phyloP scores from a whole-genome alignment of 768 basidiomycete genomes.

The Guyanaporus albipodus region DNA sequence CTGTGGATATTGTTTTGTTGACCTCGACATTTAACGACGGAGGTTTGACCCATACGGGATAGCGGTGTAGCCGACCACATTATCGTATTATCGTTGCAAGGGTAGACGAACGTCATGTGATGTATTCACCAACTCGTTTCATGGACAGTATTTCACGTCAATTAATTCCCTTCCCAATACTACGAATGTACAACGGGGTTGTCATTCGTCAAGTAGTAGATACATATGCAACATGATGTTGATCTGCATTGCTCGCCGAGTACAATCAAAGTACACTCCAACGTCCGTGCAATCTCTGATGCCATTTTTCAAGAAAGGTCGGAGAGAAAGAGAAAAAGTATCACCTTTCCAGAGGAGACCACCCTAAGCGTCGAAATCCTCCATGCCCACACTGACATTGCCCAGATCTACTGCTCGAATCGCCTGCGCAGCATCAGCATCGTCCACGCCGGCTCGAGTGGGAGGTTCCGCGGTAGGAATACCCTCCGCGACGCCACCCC shows the following conservation, averaged over 20 bases:
- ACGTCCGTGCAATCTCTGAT: conserved; percentile 1
- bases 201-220: conserved; percentile 4
- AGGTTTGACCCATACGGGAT: no score
- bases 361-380: conserved; percentile 25
- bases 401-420: conserved; percentile 24
- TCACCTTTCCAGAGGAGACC: no score
- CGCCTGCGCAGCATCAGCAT: conserved; percentile 13
- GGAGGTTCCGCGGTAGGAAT: background rate
- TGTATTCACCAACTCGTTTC: no score
- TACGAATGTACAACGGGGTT: no score
- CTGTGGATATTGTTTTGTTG: no score
- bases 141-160: no score
- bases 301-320: background rate
- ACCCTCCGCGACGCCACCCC: background rate
- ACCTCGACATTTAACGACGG: no score
- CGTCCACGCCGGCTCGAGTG: background rate
- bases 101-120: no score
- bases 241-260: background rate
- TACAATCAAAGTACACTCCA: conserved; percentile 6
- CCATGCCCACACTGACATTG: conserved; percentile 14
- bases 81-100: no score
- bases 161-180: no score
- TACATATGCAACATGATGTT: background rate
- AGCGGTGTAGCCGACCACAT: no score
- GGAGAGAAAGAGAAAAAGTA: background rate